Evolutionary conservation across 225 moss, liverwort and hornwort genomes (phyloP), one percentile per base, ranked within the genome.

Genomic region (Pseudisothecium myosuroides): DNA sequence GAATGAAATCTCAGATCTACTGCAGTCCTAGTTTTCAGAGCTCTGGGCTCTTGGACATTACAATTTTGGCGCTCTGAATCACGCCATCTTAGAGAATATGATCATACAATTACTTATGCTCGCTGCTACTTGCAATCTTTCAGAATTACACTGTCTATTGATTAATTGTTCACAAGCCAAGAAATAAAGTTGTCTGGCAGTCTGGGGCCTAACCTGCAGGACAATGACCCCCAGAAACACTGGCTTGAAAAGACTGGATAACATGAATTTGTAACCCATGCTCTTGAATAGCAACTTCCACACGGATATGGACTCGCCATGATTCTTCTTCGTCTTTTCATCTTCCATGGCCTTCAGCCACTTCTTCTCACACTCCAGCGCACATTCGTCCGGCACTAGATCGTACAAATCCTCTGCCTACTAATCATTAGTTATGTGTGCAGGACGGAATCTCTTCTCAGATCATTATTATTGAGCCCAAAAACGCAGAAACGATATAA

Each of bases 401-500:
- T 97, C 97, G 78, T 93, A 96, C 60, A 97, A 78, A 89, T 96
- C 95, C 80, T 97, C 97, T 28, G 93, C 93, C 96, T 95, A 91
- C 64, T 43, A 50, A 43, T 43, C 43, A 54, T 49, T 49, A 49
- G 49, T 55, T 96, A 32, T 29, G 10, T 32, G 32, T 66, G 66
- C 62, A 49, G 13, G 67, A 47, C 27, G 20, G 39, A 86, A 74
- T 67, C 43, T 60, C 20, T 80, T 5, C 60, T 1, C 20, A 68
- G 62, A 76, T 67, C 56, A 60, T 83, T 61, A 10, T 41, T 62
- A 5, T 60, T 60, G 29, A 17, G 24, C 24, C 29, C 32, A 0
- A 61, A 71, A 62, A 21, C 14, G 72, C 60, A 84, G 58, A 66
- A 80, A 80, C 13, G 43, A 83, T 32, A 28, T 4, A 4, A 43